phyloP scores from a whole-genome alignment of 805 yeast genomes.

The Zygotorulaspora danielsina region DNA sequence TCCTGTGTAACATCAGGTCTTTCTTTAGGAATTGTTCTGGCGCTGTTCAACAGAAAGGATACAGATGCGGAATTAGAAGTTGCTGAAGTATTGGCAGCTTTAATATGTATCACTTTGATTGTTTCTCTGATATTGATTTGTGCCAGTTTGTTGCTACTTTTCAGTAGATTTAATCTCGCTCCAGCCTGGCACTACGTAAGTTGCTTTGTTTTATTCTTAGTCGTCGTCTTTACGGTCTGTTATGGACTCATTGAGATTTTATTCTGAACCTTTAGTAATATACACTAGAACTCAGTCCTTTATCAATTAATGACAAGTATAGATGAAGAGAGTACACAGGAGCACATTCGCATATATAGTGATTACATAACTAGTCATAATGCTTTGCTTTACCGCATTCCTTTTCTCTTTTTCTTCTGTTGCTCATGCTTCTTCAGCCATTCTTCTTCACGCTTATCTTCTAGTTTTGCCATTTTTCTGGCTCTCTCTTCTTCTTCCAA shows the following conservation, averaged over 20 bases:
- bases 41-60: slow-evolving; percentile 24
- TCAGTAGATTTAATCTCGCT: slow-evolving; percentile 31
- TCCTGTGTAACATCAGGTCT: slow-evolving; percentile 30
- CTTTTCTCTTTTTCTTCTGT: slow-evolving; percentile 41
- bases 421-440: slow-evolving; percentile 48
- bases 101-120: slow-evolving; percentile 24
- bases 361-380: too few species aligned
- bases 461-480: slow-evolving; percentile 61
- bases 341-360: too few species aligned
- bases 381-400: slow-evolving; percentile 9
- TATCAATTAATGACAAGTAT: too few species aligned
- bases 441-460: slow-evolving; percentile 68
- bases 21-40: slow-evolving; percentile 26
- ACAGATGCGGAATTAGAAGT: slow-evolving; percentile 21
- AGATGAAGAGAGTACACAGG: too few species aligned
- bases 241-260: slow-evolving; percentile 32
- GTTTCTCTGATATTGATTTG: slow-evolving; percentile 26
- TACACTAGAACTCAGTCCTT: too few species aligned
- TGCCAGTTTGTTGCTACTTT: slow-evolving; percentile 24
- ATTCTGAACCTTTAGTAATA: slow-evolving; percentile 6
- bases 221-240: slow-evolving; percentile 30
- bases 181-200: slow-evolving; percentile 34
- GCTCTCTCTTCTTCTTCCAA: slow-evolving; percentile 77
- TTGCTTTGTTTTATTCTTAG: slow-evolving; percentile 25
- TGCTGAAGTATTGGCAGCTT: slow-evolving; percentile 15